Evolutionary conservation across 1,284 basidiomycete species (phyloP), one percentile per base, ranked within the genome.

Genomic region (Grifola frondosa): DNA sequence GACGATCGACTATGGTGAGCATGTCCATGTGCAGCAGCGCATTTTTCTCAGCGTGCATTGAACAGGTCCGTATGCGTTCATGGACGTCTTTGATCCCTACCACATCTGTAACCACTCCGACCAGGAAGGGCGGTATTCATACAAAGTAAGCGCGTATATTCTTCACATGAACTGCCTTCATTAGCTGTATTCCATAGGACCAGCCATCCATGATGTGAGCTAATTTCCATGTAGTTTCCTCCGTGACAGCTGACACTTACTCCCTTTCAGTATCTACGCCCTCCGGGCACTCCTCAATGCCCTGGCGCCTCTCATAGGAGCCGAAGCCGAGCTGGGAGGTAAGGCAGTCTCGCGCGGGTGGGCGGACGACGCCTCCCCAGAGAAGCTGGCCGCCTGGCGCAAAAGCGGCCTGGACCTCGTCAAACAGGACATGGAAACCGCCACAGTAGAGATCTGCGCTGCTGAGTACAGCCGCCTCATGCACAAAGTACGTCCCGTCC

Each of bases 21-120:
- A 11, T 25, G 10, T 22, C 8, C 5, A 6, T 17, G 17, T 10
- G 30, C 16, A 4, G 7, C 2, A 21, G n/a, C 11, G 7, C 19
- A n/a, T 23, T 15, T 9, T 10, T 13, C 17, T n/a, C 19, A 57
- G 55, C 22, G 1, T 2, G 11, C 29, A 40, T 36, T 3, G 11
- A n/a, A 16, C 50, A 83, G 83, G 88, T 13, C 93, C 94, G 35
- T 98, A 90, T 58, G 92, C 92, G 0, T 97, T 97, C 68, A 97
- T 97, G 94, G 91, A 94, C 57, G 79, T 91, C 3, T 95, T 84
- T 54, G 86, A 97, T 58, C 63, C 81, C 0, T 71, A 76, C 40
- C 92, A 96, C 58, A 89, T 97, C 45, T 97, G 95, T 73, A 98
- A 98, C 59, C 94, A 97, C 61, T 84, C 84, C 1, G 96, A 99